Conservation (phyloP, 257 asterid species). For the Verbena officinalis region DNA sequence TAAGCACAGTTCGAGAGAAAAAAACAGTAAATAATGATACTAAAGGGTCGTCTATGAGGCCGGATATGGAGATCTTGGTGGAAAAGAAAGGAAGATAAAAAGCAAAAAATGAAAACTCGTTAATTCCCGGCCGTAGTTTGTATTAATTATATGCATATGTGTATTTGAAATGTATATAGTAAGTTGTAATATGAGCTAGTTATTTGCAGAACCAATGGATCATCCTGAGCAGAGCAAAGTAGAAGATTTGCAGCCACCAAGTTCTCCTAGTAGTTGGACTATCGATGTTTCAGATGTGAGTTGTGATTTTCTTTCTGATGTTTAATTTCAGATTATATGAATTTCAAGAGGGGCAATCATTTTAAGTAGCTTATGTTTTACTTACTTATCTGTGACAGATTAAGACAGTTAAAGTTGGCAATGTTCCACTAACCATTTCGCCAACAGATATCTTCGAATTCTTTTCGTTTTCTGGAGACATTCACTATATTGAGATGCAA, state of each 20-base stretch:
- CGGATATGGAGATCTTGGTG: too few species aligned
- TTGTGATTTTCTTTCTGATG: background rate
- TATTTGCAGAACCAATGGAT: constrained; percentile 43
- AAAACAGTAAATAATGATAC: too few species aligned
- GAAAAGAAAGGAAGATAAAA: too few species aligned
- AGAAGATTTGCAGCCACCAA: constrained; percentile 27
- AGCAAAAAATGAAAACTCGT: too few species aligned
- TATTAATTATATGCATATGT: too few species aligned
- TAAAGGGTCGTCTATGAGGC: too few species aligned
- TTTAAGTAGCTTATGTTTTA: background rate
- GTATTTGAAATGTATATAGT: background rate
- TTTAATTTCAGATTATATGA: background rate
- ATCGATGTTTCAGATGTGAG: constrained; percentile 47
- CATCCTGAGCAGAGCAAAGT: constrained; percentile 25
- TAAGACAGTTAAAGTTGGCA: constrained; percentile 51
- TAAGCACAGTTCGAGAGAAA: too few species aligned
- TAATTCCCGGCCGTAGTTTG: too few species aligned
- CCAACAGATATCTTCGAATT: constrained; percentile 48
- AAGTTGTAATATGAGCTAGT: background rate
- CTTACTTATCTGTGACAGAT: constrained; percentile 32
- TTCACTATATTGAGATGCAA: constrained; percentile 56
- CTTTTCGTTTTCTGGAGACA: constrained; percentile 57
- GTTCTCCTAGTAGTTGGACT: constrained; percentile 28
- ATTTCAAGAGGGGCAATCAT: background rate
- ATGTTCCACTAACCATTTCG: constrained; percentile 40